Conservation (phyloP, 2,329 filamentous ascomycete genomes). For the Monascus ruber region DNA sequence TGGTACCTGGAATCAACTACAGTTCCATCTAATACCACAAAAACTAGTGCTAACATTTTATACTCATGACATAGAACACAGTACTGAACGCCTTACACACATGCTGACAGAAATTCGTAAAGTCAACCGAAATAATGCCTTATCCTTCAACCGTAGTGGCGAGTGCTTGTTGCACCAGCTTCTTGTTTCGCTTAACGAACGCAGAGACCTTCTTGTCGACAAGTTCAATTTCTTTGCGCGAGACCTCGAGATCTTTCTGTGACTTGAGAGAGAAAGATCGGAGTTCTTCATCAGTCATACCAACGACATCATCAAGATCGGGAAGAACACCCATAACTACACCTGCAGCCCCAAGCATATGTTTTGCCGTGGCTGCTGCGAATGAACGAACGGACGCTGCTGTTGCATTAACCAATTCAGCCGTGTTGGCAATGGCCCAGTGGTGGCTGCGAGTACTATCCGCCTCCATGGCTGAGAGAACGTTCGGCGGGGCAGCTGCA, state of each 20-base stretch:
- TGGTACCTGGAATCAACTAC: too few relatives aligned
- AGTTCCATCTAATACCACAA: too few relatives aligned
- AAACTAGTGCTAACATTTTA: too few relatives aligned
- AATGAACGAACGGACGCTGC: constrained; percentile 24
- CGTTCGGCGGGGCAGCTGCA: constrained; percentile 21
- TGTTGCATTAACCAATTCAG: constrained; percentile 24
- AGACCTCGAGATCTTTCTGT: constrained; percentile 56
- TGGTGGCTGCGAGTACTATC: constrained; percentile 27
- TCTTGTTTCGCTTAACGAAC: constrained; percentile 32
- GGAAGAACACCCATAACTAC: constrained; percentile 20
- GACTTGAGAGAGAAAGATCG: constrained; percentile 28
- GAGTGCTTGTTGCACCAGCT: constrained; percentile 31
- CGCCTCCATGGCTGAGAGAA: constrained; percentile 28
- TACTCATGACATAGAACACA: neutral
- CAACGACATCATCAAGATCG: constrained; percentile 30
- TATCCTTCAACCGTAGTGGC: constrained; percentile 13
- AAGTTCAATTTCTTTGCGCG: constrained; percentile 54
- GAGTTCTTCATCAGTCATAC: constrained; percentile 31
- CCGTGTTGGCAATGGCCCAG: constrained; percentile 26
- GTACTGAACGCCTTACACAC: neutral
- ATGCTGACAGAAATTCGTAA: too few relatives aligned
- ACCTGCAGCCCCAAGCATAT: constrained; percentile 23
- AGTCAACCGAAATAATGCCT: neutral
- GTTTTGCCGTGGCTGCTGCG: constrained; percentile 25
- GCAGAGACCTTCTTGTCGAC: constrained; percentile 34